These are phyloP conservation scores for Ustanciosporium gigantosporum DNA, from an alignment of 1,284 basidiomycete genomes.

Conservation along the genomic window DNA sequence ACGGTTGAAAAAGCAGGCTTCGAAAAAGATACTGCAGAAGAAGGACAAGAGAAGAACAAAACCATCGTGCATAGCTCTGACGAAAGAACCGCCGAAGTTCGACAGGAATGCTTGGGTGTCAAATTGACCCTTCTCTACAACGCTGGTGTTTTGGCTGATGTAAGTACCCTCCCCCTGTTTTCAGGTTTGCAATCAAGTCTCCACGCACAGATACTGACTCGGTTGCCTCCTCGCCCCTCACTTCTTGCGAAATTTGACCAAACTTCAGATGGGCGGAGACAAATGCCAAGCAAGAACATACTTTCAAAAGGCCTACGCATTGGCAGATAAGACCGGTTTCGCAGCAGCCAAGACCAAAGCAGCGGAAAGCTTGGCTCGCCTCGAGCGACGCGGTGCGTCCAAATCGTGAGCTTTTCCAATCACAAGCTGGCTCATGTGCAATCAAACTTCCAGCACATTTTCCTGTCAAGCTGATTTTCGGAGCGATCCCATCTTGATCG, in stretches of 20 bases:
- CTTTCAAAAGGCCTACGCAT: conserved; percentile 40
- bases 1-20: conserved; percentile 49
- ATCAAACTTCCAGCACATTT: too few species aligned
- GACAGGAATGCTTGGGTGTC: conserved; percentile 49
- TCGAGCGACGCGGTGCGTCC: conserved; percentile 19
- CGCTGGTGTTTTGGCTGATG: conserved; percentile 41
- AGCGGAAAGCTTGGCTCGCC: conserved; percentile 21
- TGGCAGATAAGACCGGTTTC: conserved; percentile 23
- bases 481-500: too few species aligned
- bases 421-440: too few species aligned
- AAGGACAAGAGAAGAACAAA: not conserved
- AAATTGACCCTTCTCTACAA: conserved; percentile 57
- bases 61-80: conserved; percentile 10
- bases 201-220: too few species aligned
- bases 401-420: too few species aligned
- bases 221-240: too few species aligned
- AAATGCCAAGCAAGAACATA: conserved; percentile 39
- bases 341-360: conserved; percentile 19
- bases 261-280: conserved; percentile 38
- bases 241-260: not conserved
- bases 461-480: too few species aligned
- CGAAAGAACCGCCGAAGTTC: conserved; percentile 38
- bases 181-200: too few species aligned
- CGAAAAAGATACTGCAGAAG: conserved; percentile 5
- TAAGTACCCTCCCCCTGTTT: conserved; percentile 8